A percentile compares a stretch with the other conserved stretches of the same genome.
phyloP scores from a whole-genome alignment of 2,329 filamentous ascomycete genomes.

The Botrytis sinoallii region DNA sequence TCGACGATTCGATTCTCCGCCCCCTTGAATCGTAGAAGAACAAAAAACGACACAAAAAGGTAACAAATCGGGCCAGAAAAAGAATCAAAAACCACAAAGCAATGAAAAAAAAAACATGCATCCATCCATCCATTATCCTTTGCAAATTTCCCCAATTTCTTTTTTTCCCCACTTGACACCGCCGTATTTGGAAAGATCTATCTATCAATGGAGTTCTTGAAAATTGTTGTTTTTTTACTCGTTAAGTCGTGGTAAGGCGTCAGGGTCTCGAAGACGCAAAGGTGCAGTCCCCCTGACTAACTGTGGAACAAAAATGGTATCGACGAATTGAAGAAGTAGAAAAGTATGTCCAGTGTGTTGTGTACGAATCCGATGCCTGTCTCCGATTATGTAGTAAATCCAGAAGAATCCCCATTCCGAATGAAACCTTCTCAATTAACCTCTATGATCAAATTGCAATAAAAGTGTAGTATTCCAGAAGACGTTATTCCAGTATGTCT shows the following conservation, averaged over 20 bases:
- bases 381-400: conserved; percentile 19
- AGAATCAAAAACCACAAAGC: conserved; percentile 6
- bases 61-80: not conserved
- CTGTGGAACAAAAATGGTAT: conserved; percentile 13
- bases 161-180: conserved; percentile 25
- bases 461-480: not conserved
- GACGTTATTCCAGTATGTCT: conserved; percentile 2
- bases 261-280: not conserved
- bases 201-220: conserved; percentile 18
- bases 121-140: conserved; percentile 16
- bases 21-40: not conserved
- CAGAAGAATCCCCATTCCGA: conserved; percentile 8
- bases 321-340: conserved; percentile 5
- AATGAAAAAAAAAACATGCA: conserved; percentile 4
- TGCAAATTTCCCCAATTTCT: conserved; percentile 22
- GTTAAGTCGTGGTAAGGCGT: conserved; percentile 17
- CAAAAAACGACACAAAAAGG: not conserved
- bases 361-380: conserved; percentile 13
- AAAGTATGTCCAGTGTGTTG: conserved; percentile 19
- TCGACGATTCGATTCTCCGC: not conserved
- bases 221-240: conserved; percentile 14
- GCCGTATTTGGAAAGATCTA: conserved; percentile 19
- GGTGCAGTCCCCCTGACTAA: not conserved
- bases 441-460: conserved; percentile 18
- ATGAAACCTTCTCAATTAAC: conserved; percentile 13